Evolutionary conservation across 352 stramenopile species (phyloP), one percentile per base, ranked within the genome.

Genomic region (Globisporangium emineosum): DNA sequence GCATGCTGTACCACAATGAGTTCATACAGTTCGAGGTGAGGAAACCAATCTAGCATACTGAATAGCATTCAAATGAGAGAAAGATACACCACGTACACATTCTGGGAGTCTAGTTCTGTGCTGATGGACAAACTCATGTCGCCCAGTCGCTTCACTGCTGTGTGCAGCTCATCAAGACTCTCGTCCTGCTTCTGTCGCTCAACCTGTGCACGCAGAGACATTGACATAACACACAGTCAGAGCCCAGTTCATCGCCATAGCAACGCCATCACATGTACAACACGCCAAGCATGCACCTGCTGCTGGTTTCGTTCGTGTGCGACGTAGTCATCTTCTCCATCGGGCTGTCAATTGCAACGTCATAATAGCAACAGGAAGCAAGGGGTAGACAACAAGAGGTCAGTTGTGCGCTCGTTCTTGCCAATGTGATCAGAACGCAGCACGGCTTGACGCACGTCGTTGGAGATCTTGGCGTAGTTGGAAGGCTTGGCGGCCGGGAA

Each of bases 81-180:
- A n/a, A n/a, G n/a, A n/a, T n/a, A 10, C 29, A 32, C 47, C 7
- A 53, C 73, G 60, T 71, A 94, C 86, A 72, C 74, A 67, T 94
- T 94, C 69, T 94, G 83, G 25, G 81, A 83, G 61, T 93, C 86
- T 25, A 94, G 62, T 66, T 94, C 86, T 27, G 81, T 83, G 72
- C 83, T 93, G 60, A 94, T 94, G n/a, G 76, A 87, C 25, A 88
- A 66, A 60, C 86, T 94, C 79, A 94, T 91, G 64, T 90, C 85
- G 30, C 86, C 83, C 40, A 94, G 70, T 10, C 84, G 78, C 70
- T 93, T 94, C 27, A 94, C 86, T 15, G 83, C 82, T 19, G 75
- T 79, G 58, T 91, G 82, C 60, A 94, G 71, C 64, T 91, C 72
- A 56, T 92, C 86, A 40, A 94, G 65, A 67, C 72, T 92, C 64